Evolutionary conservation across 257 asterid species (phyloP).

Genomic region (Misopates orontium): DNA sequence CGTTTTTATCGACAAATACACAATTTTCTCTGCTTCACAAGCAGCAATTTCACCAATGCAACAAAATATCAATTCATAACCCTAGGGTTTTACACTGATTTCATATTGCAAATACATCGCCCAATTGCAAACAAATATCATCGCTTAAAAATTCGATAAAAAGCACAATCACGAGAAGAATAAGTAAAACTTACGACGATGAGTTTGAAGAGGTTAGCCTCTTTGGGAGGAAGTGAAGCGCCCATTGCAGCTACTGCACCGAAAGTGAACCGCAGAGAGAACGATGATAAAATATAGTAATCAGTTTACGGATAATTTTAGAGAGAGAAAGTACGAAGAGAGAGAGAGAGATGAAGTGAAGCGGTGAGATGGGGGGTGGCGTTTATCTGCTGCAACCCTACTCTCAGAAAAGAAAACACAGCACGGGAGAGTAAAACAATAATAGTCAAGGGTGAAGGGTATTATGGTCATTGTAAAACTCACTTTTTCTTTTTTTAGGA

Average conservation of each 20-base stretch:
- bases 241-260: slow-evolving; percentile 60
- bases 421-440: background rate
- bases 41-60: background rate
- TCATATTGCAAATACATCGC: slow-evolving; percentile 11
- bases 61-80: slow-evolving; percentile 29
- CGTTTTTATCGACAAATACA: background rate
- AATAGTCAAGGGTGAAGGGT: no score
- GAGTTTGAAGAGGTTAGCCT: slow-evolving; percentile 97
- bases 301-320: slow-evolving; percentile 5
- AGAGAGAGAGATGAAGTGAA: slow-evolving; percentile 23
- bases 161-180: slow-evolving; percentile 7
- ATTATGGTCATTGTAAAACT: background rate
- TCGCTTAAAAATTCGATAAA: slow-evolving; percentile 20
- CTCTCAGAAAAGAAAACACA: slow-evolving; percentile 16
- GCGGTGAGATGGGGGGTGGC: slow-evolving; percentile 58
- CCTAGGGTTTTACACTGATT: slow-evolving; percentile 42
- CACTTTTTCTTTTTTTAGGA: background rate
- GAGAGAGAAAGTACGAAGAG: slow-evolving; percentile 14
- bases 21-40: slow-evolving; percentile 18
- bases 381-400: slow-evolving; percentile 93
- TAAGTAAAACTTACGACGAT: slow-evolving; percentile 81
- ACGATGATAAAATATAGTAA: slow-evolving; percentile 19
- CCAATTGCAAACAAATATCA: background rate
- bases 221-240: slow-evolving; percentile 92
- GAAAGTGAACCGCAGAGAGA: slow-evolving; percentile 22